Evolutionary conservation across 208 protist species (phyloP), one percentile per base, ranked within the genome.

Genomic region (Blechomonas ayalai): DNA sequence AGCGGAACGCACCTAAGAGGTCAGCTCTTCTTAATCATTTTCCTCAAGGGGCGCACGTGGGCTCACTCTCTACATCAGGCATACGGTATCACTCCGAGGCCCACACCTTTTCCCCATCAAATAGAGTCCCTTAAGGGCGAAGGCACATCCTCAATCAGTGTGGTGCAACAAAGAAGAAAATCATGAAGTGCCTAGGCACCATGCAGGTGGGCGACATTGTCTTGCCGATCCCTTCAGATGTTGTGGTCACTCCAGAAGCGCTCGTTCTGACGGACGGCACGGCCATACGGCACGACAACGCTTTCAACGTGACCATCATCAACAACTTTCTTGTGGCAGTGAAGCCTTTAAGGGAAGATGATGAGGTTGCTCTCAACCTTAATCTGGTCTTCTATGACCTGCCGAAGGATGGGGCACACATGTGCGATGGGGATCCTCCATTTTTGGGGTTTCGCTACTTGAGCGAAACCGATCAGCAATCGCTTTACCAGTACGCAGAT

Each of bases 241-340:
- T 78, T 27, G 44, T 52, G 5, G 53, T 86, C 52, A 41, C 57
- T 12, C 31, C 55, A 31, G 66, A 73, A 27, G 40, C 44, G 15
- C 62, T 91, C 10, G 31, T 76, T 7, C 66, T 91, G 16, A 44
- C 70, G 18, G 73, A 74, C 25, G 75, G 64, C 20, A 47, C 55
- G 26, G 56, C 48, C 9, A 45, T 85, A 0, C 57, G 36, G n/a
- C 73, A 87, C 48, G 51, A 49, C 22, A 48, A 58, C 3, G 31
- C 67, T 25, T 87, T 82, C 38, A 91, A 91, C 51, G 82, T 66
- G 29, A 74, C 74, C 25, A 65, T 91, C 45, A 76, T 91, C 63
- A 81, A 68, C 47, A 60, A 73, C 58, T 91, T 87, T 36, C 52
- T 91, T 41, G 71, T 87, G 26, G 74, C 82, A 16, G 55, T 68